These are phyloP conservation scores for Hansenula sp. DNA, from an alignment of 1,139 yeast genomes.

Conservation along the genomic window DNA sequence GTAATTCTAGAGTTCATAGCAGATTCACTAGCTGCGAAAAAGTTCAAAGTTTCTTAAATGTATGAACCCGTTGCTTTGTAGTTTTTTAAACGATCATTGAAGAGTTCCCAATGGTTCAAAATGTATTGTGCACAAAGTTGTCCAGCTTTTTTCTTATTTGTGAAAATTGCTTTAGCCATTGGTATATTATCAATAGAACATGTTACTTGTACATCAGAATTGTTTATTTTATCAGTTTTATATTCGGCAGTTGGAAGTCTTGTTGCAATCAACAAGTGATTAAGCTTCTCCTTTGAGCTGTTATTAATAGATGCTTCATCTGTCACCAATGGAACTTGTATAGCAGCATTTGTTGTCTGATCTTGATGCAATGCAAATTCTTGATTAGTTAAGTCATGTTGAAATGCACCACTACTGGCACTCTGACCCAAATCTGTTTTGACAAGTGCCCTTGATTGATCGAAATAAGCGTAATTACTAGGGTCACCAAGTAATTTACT, in stretches of 20 bases:
- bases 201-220: slow-evolving; percentile 1
- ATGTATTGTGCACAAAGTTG: neutral
- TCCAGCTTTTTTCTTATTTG: neutral
- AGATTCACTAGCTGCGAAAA: too few species aligned
- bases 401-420: neutral
- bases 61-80: too few species aligned
- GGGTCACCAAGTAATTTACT: too few species aligned
- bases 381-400: neutral
- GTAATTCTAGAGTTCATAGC: too few species aligned
- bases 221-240: neutral
- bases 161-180: neutral
- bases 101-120: slow-evolving; percentile 2
- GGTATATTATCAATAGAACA: neutral
- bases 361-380: neutral
- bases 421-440: too few species aligned
- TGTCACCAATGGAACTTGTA: neutral
- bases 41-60: too few species aligned
- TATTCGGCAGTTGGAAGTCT: neutral
- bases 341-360: neutral
- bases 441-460: too few species aligned
- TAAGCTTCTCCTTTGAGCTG: neutral
- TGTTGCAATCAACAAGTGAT: neutral
- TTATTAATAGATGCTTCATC: neutral
- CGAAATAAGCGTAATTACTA: too few species aligned
- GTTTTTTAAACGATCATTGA: too few species aligned